Evolutionary conservation across 441 rosid genomes (phyloP), one percentile per base, ranked within the genome.

Genomic region (Breynia disticha): DNA sequence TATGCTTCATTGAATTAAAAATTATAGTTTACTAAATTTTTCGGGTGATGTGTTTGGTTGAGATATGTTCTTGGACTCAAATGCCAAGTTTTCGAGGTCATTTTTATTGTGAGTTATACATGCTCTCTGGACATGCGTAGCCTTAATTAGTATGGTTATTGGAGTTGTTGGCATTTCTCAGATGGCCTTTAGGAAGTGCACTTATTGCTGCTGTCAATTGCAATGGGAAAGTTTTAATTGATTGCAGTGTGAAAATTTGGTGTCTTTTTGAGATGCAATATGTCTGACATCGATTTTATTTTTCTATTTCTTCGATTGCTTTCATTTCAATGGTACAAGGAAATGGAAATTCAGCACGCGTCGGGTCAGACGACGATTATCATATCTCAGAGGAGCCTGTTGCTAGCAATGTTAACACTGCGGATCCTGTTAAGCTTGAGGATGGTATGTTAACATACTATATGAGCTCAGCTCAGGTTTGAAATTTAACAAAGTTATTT

Each of bases 401-500:
- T 18, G 24, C 52, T 51, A 50, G 52, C 56, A 57, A 54, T 45
- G 28, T 45, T 15, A 28, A 55, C 58, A 47, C 65, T 56, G 52
- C 47, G 14, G 54, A 44, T 57, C 28, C 73, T 57, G 61, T 47
- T 59, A 66, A 67, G 57, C 47, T 32, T 41, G 56, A 60, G 57
- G 63, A 67, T 57, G 66, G 82, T 79, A 79, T 16, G 71, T 63
- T 24, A 55, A 57, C 38, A 42, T 13, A 39, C 38, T 64, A 21
- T 47, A 44, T 65, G 45, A 62, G 67, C 7, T 53, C 42, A 53
- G 59, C 39, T 60, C 13, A 57, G 59, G 56, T 37, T 71, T 52
- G 55, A 16, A 46, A 38, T 51, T 50, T 45, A 35, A 16, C 60
- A 18, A 22, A 38, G 58, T 37, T 16, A 47, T 47, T 9, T 15